Percentiles rank a stretch among this genome's conserved stretches.
Conservation (phyloP, 1,284 basidiomycete genomes). For the Uromyces viciae-fabae region DNA sequence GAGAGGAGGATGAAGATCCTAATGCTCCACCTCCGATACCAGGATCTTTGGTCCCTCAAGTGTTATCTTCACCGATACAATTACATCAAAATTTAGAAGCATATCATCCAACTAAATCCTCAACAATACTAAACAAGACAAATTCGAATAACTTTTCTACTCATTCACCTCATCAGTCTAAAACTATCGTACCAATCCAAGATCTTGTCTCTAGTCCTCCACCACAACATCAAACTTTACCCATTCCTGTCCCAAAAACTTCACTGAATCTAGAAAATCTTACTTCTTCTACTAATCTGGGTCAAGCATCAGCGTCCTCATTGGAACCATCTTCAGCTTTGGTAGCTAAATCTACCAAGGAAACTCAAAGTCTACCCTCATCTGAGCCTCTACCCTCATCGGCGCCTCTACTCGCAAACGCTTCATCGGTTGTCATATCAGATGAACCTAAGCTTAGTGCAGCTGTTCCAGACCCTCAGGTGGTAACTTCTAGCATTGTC, state of each 20-base stretch:
- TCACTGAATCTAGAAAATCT: slow-evolving; percentile 1
- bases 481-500: not conserved
- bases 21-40: not conserved
- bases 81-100: too few species aligned
- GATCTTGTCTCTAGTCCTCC: not conserved
- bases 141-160: too few species aligned
- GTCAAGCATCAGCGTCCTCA: not conserved
- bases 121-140: not conserved
- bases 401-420: not conserved
- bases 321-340: slow-evolving; percentile 11
- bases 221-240: not conserved
- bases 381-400: not conserved
- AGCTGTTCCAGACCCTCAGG: too few species aligned
- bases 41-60: not conserved
- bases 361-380: not conserved
- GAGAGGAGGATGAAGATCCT: slow-evolving; percentile 42
- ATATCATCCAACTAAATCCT: not conserved
- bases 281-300: not conserved
- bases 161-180: not conserved
- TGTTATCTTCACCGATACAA: not conserved
- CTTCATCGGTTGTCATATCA: not conserved
- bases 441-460: too few species aligned
- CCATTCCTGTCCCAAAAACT: not conserved
- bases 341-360: slow-evolving; percentile 2
- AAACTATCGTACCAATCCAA: not conserved